phyloP scores from a whole-genome alignment of 2,329 filamentous ascomycete species.

The Aspergillus jensenii region DNA sequence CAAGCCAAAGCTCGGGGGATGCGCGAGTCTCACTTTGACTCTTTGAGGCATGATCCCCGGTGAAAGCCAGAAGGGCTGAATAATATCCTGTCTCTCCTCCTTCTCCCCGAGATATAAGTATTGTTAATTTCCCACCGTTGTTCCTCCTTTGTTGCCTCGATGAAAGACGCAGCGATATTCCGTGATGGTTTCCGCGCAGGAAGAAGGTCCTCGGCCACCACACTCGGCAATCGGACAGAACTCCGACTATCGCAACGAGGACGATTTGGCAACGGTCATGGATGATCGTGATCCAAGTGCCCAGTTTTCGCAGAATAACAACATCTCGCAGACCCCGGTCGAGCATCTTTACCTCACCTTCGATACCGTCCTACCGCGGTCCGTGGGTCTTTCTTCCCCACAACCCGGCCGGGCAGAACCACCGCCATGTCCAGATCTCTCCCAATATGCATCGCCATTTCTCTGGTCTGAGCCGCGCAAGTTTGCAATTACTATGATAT shows the following conservation, averaged over 20 bases:
- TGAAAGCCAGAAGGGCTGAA: slow-evolving; percentile 1
- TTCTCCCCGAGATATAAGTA: background rate
- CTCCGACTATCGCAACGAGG: background rate
- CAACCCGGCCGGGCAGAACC: slow-evolving; percentile 30
- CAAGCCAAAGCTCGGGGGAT: background rate
- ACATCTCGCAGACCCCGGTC: slow-evolving; percentile 31
- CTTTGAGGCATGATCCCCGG: slow-evolving; percentile 8
- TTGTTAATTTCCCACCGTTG: background rate
- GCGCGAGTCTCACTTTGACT: background rate
- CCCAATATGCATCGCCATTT: slow-evolving; percentile 66
- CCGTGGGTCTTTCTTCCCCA: slow-evolving; percentile 28
- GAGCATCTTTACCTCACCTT: slow-evolving; percentile 61
- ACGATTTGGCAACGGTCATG: background rate
- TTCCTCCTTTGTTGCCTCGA: background rate
- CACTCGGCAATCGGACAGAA: slow-evolving; percentile 4
- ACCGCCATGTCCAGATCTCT: slow-evolving; percentile 64
- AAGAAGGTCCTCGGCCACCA: background rate
- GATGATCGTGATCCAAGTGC: background rate
- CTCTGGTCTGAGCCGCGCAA: slow-evolving; percentile 69
- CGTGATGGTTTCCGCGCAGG: background rate
- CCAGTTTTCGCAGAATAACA: background rate
- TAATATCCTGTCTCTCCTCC: slow-evolving; percentile 1
- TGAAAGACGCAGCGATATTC: background rate
- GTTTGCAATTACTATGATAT: slow-evolving; percentile 65
- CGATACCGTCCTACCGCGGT: slow-evolving; percentile 54